Percentiles rank a stretch among this genome's conserved stretches.
Conservation (phyloP, 768 basidiomycete genomes). For the Rossbeevera mucosa region DNA sequence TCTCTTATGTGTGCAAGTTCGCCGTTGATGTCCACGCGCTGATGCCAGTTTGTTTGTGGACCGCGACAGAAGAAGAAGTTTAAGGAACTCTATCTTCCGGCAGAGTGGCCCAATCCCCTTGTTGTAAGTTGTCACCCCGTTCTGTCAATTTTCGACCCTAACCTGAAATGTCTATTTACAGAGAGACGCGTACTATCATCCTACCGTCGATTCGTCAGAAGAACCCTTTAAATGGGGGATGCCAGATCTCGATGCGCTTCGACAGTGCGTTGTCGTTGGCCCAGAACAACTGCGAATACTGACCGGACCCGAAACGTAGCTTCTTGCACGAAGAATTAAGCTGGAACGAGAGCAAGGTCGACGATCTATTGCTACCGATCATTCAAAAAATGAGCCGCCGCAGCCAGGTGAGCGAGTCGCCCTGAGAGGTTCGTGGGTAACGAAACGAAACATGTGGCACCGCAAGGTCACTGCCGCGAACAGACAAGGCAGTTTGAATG, state of each 20-base stretch:
- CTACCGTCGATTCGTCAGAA: conserved; percentile 83
- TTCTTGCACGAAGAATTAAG: conserved; percentile 74
- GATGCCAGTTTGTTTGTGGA: conserved; percentile 4
- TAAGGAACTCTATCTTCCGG: conserved; percentile 71
- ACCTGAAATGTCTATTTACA: conserved; percentile 28
- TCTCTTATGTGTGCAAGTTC: conserved; percentile 17
- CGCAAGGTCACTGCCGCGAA: conserved; percentile 59
- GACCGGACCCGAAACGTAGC: conserved; percentile 32
- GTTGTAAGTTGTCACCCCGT: conserved; percentile 54
- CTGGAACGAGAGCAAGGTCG: conserved; percentile 80
- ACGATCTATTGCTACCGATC: conserved; percentile 87
- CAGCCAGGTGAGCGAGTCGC: conserved; percentile 48
- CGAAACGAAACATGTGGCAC: background rate
- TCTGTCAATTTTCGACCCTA: conserved; percentile 1
- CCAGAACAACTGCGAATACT: conserved; percentile 7
- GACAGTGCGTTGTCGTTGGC: conserved; percentile 50
- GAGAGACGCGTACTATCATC: conserved; percentile 92
- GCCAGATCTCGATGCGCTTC: conserved; percentile 91
- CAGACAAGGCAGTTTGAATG: conserved; percentile 70
- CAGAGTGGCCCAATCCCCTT: conserved; percentile 88
- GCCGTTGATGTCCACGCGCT: conserved; percentile 3
- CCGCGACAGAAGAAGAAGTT: conserved; percentile 78
- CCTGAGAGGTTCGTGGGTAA: background rate
- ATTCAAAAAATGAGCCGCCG: conserved; percentile 86
- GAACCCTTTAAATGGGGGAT: conserved; percentile 96